Conservation (phyloP, 345 rosid genomes). For the Eucalyptus caleyi region DNA sequence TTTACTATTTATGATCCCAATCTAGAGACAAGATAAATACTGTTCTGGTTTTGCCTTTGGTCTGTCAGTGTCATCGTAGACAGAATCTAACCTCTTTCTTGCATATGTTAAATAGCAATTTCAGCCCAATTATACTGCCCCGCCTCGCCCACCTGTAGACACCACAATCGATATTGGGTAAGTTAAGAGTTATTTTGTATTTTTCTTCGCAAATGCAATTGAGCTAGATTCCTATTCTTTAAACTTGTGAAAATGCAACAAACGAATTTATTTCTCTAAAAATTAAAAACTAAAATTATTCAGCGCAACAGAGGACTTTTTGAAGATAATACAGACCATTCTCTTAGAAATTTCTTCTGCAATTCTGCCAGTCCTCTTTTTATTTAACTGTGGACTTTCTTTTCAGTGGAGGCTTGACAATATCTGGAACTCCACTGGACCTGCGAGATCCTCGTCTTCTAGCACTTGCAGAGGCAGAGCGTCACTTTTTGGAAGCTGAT, state of each 20-base stretch:
- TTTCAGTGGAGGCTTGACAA: constrained; percentile 84
- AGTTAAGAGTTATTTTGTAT: background rate
- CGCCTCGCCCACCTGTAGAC: constrained; percentile 62
- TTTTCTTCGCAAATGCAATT: background rate
- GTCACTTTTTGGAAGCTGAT: constrained; percentile 71
- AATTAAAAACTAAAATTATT: background rate
- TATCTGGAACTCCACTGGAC: constrained; percentile 74
- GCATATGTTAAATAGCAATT: constrained; percentile 40
- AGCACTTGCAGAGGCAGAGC: constrained; percentile 91
- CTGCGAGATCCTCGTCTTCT: constrained; percentile 74
- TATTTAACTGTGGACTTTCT: background rate
- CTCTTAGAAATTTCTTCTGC: background rate
- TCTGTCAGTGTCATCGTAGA: background rate
- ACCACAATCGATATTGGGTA: constrained; percentile 83
- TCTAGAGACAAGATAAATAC: background rate
- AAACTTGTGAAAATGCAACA: background rate
- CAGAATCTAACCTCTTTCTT: background rate
- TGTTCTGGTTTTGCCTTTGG: background rate
- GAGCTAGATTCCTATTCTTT: background rate
- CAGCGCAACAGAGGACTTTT: background rate
- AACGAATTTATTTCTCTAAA: background rate
- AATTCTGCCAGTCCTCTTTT: background rate
- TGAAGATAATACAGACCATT: background rate
- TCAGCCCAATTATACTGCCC: constrained; percentile 78
- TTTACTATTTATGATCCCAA: background rate